phyloP scores from a whole-genome alignment of 805 yeast genomes.

The Deakozyma indianensis region DNA sequence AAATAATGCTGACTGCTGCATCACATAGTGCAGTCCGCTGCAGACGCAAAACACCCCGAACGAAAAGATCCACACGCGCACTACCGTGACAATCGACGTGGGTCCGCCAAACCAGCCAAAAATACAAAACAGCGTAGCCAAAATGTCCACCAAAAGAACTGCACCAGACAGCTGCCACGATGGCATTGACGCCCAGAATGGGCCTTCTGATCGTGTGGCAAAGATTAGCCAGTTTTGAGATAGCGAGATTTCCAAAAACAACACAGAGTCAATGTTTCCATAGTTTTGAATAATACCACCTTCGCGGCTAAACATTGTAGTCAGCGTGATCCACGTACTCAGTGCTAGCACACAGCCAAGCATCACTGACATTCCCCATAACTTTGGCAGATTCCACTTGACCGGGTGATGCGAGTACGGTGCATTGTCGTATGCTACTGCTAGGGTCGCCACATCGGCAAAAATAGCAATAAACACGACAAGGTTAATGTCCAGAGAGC shows the following conservation, averaged over 20 bases:
- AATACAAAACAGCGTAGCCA: slow-evolving; percentile 82
- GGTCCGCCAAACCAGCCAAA: slow-evolving; percentile 98
- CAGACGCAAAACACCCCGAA: slow-evolving; percentile 93
- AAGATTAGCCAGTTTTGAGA: slow-evolving; percentile 97
- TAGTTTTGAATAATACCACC: slow-evolving; percentile 88
- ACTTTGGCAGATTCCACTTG: slow-evolving; percentile 92
- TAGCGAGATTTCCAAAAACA: slow-evolving; percentile 85
- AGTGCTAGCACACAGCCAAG: slow-evolving; percentile 55
- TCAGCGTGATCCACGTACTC: slow-evolving; percentile 87
- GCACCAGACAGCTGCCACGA: slow-evolving; percentile 97
- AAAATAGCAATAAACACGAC: slow-evolving; percentile 94
- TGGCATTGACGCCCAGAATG: slow-evolving; percentile 94
- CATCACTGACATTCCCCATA: slow-evolving; percentile 68
- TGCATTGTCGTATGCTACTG: slow-evolving; percentile 84
- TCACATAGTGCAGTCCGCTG: slow-evolving; percentile 93
- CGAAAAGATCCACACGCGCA: slow-evolving; percentile 89
- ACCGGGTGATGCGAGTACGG: slow-evolving; percentile 88
- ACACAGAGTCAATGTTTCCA: slow-evolving; percentile 86
- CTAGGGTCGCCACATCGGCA: slow-evolving; percentile 71
- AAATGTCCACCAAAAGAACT: slow-evolving; percentile 74
- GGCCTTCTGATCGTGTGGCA: slow-evolving; percentile 94
- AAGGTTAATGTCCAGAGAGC: slow-evolving; percentile 74
- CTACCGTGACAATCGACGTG: slow-evolving; percentile 91
- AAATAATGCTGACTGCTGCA: slow-evolving; percentile 43
- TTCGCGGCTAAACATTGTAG: slow-evolving; percentile 87